These are phyloP conservation scores for Rhodomyrtus psidioides DNA, from an alignment of 441 rosid genomes.

Conservation along the genomic window DNA sequence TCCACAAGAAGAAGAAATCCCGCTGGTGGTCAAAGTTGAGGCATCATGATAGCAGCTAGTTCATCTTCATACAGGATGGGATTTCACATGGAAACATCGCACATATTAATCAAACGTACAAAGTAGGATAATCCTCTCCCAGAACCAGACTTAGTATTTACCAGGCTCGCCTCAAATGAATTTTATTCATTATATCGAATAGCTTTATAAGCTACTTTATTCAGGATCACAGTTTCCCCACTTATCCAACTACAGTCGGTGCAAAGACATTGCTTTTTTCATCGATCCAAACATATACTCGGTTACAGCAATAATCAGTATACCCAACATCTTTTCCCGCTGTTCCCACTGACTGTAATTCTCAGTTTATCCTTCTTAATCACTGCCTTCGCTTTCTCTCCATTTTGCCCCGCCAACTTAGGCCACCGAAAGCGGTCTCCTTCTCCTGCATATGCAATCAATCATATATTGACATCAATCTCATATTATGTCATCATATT, in stretches of 20 bases:
- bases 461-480: not conserved
- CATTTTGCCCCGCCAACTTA: not conserved
- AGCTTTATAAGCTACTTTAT: not conserved
- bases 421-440: not conserved
- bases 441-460: not conserved
- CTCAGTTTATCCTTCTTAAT: not conserved
- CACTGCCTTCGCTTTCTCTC: not conserved
- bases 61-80: not conserved
- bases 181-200: not conserved
- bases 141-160: not conserved
- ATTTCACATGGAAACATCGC: not conserved
- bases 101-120: not conserved
- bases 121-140: not conserved
- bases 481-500: not conserved
- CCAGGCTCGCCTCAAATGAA: not conserved
- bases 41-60: not conserved
- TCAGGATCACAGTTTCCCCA: not conserved
- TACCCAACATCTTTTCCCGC: rapidly evolving
- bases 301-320: not conserved
- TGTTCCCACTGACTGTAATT: not conserved
- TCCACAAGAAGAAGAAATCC: too few species aligned
- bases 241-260: not conserved
- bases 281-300: not conserved
- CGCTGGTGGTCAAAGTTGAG: too few species aligned
- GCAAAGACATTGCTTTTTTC: not conserved